phyloP scores from a whole-genome alignment of 306 rosid species.

The Oemleria cerasiformis region DNA sequence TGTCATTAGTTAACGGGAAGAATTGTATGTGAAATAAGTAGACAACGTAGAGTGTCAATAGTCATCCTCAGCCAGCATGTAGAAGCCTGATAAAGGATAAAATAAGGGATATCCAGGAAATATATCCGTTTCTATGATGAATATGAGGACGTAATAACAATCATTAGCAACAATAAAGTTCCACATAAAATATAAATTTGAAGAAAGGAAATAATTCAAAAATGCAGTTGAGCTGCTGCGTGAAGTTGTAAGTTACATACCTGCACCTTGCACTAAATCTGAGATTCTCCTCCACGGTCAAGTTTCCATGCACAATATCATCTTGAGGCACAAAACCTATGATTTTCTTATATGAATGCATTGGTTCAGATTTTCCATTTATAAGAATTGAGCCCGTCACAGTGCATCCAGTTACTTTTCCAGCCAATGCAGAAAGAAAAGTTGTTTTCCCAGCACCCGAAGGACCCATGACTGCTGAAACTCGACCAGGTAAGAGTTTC shows the following conservation, averaged over 20 bases:
- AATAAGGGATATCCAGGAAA: neutral
- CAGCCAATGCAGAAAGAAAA: constrained; percentile 75
- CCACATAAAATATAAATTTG: neutral
- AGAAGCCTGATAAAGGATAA: constrained; percentile 7
- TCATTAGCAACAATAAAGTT: neutral
- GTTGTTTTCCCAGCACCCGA: constrained; percentile 93
- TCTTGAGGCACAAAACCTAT: constrained; percentile 88
- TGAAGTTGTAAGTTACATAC: constrained; percentile 29
- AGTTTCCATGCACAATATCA: constrained; percentile 85
- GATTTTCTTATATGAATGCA: constrained; percentile 62
- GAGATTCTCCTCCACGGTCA: constrained; percentile 89
- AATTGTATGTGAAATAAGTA: neutral
- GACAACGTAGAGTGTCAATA: neutral
- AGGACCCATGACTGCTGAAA: constrained; percentile 91
- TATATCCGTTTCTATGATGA: neutral
- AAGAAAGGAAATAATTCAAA: neutral
- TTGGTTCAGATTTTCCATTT: constrained; percentile 65
- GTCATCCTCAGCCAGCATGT: constrained; percentile 2
- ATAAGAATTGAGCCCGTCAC: constrained; percentile 59
- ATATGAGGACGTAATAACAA: neutral
- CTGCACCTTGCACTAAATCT: constrained; percentile 90
- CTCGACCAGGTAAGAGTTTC: constrained; percentile 71
- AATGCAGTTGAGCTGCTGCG: neutral
- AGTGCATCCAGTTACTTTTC: constrained; percentile 66
- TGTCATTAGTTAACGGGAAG: neutral